Evolutionary conservation across 202 grass and related monocot species (phyloP).

Genomic region (Elaeis oleifera): DNA sequence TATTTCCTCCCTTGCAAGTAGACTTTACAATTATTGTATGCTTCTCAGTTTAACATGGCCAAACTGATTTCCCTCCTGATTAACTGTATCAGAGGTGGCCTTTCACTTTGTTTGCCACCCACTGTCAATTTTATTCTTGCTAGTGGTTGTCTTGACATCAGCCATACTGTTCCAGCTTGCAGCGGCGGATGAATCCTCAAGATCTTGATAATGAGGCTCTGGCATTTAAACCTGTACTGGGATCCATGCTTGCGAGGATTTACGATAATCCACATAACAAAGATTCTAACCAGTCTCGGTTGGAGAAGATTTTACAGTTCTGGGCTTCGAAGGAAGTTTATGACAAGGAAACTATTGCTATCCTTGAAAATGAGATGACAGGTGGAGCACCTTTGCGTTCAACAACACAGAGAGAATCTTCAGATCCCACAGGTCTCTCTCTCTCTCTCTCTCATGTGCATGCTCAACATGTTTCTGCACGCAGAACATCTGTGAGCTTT

Average conservation of each 20-base stretch:
- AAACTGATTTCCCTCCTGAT: too few species aligned
- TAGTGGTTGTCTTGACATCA: not conserved
- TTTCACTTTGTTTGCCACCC: too few species aligned
- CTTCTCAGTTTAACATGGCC: too few species aligned
- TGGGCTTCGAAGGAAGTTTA: constrained; percentile 94
- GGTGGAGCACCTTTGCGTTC: constrained; percentile 26
- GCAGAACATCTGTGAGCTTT: not conserved
- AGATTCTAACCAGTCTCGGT: constrained; percentile 55
- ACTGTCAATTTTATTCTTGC: too few species aligned
- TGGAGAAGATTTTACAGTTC: constrained; percentile 91
- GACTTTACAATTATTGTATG: too few species aligned
- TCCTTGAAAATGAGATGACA: constrained; percentile 83
- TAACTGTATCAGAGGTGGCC: too few species aligned
- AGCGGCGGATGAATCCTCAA: constrained; percentile 48
- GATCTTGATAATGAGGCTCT: constrained; percentile 81
- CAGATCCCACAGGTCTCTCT: constrained; percentile 36
- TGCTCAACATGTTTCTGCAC: not conserved
- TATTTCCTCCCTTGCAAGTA: too few species aligned
- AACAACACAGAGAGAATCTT: constrained; percentile 21
- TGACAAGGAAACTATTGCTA: constrained; percentile 54
- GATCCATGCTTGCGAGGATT: constrained; percentile 73
- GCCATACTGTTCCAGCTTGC: constrained; percentile 47
- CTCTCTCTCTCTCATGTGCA: constrained; percentile 13
- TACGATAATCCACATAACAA: constrained; percentile 70
- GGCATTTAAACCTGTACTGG: constrained; percentile 72